phyloP scores from a whole-genome alignment of 176 grass and related monocot genomes.

The Pontederia crassipes region DNA sequence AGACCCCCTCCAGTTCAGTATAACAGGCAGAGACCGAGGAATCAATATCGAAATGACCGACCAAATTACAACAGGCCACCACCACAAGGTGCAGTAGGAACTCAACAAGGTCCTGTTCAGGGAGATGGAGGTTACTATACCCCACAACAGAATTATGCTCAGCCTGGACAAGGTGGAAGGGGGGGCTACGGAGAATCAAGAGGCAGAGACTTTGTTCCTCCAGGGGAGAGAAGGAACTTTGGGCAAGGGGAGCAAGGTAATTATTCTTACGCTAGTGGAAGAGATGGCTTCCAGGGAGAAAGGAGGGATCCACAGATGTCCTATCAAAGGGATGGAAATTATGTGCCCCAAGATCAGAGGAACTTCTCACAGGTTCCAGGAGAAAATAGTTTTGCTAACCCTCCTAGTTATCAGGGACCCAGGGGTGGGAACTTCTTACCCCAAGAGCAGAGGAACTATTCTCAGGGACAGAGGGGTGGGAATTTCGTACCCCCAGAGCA shows the following conservation, averaged over 20 bases:
- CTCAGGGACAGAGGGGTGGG: too few relatives aligned
- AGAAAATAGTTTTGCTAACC: slow-evolving; percentile 1
- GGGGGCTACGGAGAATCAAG: slow-evolving; percentile 19
- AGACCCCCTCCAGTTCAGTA: slow-evolving; percentile 75
- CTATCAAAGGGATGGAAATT: slow-evolving; percentile 38
- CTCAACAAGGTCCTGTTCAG: slow-evolving; percentile 26
- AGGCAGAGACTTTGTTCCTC: slow-evolving; percentile 19
- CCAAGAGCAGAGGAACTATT: too few relatives aligned
- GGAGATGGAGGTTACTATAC: slow-evolving; percentile 5
- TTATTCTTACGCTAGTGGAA: neutral
- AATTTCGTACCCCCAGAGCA: too few relatives aligned
- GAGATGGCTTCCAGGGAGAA: slow-evolving; percentile 4
- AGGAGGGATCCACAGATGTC: slow-evolving; percentile 17
- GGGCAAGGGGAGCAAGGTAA: neutral
- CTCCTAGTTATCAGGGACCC: neutral
- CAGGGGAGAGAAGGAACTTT: slow-evolving; percentile 13
- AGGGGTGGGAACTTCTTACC: too few relatives aligned
- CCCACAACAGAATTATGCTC: slow-evolving; percentile 28
- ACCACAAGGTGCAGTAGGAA: neutral
- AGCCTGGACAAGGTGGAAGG: slow-evolving; percentile 32
- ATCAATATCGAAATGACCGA: slow-evolving; percentile 22
- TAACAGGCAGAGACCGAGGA: slow-evolving; percentile 45
- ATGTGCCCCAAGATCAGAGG: slow-evolving; percentile 34
- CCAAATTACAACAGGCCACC: slow-evolving; percentile 23
- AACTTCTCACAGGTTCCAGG: slow-evolving; percentile 24